These are phyloP conservation scores for Acaromyces ingoldii DNA, from an alignment of 1,284 basidiomycete species.

Conservation along the genomic window DNA sequence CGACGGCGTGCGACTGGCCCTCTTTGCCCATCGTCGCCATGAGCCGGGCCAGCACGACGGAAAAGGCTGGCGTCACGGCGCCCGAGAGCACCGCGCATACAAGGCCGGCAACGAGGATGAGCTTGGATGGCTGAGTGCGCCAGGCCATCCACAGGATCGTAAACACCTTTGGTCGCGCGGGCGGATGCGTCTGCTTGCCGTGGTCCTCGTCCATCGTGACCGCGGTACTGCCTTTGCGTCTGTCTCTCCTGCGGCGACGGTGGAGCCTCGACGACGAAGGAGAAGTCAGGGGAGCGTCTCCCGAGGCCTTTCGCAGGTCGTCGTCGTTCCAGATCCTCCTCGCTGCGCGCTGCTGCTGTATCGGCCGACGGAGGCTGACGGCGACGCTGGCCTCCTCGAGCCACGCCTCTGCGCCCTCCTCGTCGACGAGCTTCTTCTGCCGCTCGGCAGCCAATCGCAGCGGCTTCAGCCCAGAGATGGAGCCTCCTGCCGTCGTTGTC, in stretches of 20 bases:
- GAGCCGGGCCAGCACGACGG: conserved; percentile 76
- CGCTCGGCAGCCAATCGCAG: not conserved
- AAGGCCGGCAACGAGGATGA: conserved; percentile 65
- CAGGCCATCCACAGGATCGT: conserved; percentile 61
- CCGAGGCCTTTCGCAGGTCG: no score
- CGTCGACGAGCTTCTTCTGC: not conserved
- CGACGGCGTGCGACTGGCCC: conserved; percentile 59
- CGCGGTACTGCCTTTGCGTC: not conserved
- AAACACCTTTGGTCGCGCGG: not conserved
- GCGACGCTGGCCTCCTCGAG: not conserved
- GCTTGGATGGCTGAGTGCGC: conserved; percentile 71
- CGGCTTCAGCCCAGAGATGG: not conserved
- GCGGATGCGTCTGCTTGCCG: not conserved
- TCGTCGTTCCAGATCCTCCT: no score
- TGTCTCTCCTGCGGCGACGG: not conserved
- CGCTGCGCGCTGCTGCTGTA: not conserved
- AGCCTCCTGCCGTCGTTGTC: no score
- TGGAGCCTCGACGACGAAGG: no score
- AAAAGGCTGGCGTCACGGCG: conserved; percentile 82
- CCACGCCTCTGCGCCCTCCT: not conserved
- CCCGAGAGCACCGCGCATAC: conserved; percentile 61
- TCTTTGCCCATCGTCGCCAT: conserved; percentile 61
- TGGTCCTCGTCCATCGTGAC: not conserved
- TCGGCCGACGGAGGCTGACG: not conserved
- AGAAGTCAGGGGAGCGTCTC: no score